Evolutionary conservation across 495 filamentous ascomycete genomes (phyloP).

Genomic region (Apiosordaria backusii): DNA sequence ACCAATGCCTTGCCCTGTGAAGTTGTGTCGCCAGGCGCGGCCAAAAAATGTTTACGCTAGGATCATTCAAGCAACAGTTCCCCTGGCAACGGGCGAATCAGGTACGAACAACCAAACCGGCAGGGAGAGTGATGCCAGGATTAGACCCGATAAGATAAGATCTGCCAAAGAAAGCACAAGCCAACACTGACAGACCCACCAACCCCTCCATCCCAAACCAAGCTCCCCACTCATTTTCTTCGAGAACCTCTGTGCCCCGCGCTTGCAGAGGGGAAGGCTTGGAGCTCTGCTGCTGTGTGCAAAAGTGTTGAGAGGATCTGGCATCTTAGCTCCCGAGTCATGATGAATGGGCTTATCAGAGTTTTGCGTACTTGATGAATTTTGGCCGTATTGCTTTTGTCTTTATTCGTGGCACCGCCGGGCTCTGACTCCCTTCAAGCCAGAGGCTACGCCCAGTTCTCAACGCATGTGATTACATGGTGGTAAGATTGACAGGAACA

Average conservation of each 20-base stretch:
- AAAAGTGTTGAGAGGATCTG: not conserved
- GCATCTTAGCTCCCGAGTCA: not conserved
- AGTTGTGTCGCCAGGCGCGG: not conserved
- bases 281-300: not conserved
- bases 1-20: not conserved
- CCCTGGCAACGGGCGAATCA: constrained; percentile 13
- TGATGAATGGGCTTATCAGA: not conserved
- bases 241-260: not conserved
- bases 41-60: constrained; percentile 15
- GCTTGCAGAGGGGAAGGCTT: not conserved
- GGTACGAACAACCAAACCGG: not conserved
- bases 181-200: not conserved
- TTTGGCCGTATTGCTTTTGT: no score
- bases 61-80: not conserved
- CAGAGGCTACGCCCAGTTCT: no score
- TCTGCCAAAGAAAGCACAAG: not conserved
- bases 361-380: no score
- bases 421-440: no score
- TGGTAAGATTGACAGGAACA: not conserved
- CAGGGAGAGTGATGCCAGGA: not conserved
- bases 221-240: not conserved
- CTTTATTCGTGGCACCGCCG: not conserved
- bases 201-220: not conserved
- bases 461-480: not conserved
- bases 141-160: constrained; percentile 21